Conservation (phyloP, 192 early-diverging fungal species). For the Diversispora epigaea region DNA sequence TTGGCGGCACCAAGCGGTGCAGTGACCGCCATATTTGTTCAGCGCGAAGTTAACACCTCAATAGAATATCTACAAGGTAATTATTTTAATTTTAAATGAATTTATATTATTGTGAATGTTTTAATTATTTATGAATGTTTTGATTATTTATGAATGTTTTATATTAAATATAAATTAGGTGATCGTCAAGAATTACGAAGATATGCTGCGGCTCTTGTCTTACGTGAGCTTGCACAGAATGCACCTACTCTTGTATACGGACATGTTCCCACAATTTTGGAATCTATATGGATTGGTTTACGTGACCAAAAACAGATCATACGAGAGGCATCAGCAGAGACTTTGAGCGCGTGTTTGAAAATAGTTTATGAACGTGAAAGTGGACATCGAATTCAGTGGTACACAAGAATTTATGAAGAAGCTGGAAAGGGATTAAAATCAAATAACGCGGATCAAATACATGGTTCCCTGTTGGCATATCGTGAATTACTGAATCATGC, state of each 20-base stretch:
- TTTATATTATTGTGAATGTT: not conserved
- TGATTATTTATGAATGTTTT: not conserved
- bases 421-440: slow-evolving; percentile 68
- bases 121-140: not conserved
- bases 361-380: slow-evolving; percentile 80
- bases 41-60: slow-evolving; percentile 74
- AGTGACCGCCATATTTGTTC: slow-evolving; percentile 73
- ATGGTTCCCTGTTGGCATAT: slow-evolving; percentile 80
- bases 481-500: slow-evolving; percentile 79
- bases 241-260: slow-evolving; percentile 81
- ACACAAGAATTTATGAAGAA: slow-evolving; percentile 81
- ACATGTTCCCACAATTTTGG: slow-evolving; percentile 78
- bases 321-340: slow-evolving; percentile 79
- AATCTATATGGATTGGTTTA: slow-evolving; percentile 81
- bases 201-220: slow-evolving; percentile 78
- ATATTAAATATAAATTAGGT: slow-evolving; percentile 42
- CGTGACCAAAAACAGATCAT: slow-evolving; percentile 75
- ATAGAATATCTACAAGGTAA: slow-evolving; percentile 78
- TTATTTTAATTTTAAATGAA: not conserved
- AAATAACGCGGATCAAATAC: slow-evolving; percentile 75
- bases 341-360: slow-evolving; percentile 72
- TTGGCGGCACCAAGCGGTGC: slow-evolving; percentile 60
- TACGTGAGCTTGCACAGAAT: slow-evolving; percentile 71
- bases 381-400: slow-evolving; percentile 61
- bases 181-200: slow-evolving; percentile 76